These are phyloP conservation scores for Kewa caespitosa DNA, from an alignment of 179 eudicot species.

Conservation along the genomic window DNA sequence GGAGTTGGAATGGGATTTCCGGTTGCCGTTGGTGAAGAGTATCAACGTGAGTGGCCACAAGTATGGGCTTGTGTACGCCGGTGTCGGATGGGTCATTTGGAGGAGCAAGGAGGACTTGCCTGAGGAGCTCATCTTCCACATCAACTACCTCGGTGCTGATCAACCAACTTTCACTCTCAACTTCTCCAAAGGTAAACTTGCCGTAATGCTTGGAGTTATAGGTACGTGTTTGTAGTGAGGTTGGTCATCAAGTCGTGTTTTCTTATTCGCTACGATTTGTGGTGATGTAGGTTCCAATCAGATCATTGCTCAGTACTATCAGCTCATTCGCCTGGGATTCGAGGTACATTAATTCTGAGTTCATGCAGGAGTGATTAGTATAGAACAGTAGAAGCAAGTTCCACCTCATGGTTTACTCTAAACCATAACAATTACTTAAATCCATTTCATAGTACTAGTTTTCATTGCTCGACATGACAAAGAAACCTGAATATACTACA, in stretches of 20 bases:
- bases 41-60: conserved; percentile 87
- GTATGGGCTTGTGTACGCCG: conserved; percentile 84
- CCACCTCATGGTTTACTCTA: too few species aligned
- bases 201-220: neutral
- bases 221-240: neutral
- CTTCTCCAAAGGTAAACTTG: conserved; percentile 65
- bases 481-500: neutral
- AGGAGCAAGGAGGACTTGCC: conserved; percentile 74
- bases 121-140: conserved; percentile 81
- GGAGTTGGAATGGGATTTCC: conserved; percentile 75
- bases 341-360: conserved; percentile 39
- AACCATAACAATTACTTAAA: too few species aligned
- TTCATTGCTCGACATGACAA: neutral
- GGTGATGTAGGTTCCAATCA: conserved; percentile 73
- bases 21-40: conserved; percentile 73
- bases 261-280: neutral
- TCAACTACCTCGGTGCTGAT: conserved; percentile 85
- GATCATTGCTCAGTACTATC: conserved; percentile 80
- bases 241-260: neutral
- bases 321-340: conserved; percentile 71
- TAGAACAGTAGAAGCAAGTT: too few species aligned
- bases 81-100: conserved; percentile 81
- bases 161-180: conserved; percentile 88
- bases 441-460: neutral
- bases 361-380: neutral